phyloP scores from a whole-genome alignment of 2,329 filamentous ascomycete species.

The Emydomyces testavorans region DNA sequence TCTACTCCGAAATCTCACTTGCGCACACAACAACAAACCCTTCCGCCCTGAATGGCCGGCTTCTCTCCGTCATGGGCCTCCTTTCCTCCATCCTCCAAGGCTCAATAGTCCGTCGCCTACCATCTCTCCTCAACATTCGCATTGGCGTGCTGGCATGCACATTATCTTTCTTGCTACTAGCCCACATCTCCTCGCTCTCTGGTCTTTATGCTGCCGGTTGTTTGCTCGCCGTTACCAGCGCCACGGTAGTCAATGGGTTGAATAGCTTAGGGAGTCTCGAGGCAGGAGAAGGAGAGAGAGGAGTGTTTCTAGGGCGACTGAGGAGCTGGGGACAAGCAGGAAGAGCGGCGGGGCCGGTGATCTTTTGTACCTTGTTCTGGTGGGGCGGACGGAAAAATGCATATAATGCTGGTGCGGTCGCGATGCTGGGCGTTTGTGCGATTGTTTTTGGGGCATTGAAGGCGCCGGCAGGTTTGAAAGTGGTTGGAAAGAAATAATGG shows the following conservation, averaged over 20 bases:
- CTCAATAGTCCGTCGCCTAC: constrained; percentile 72
- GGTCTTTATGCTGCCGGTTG: constrained; percentile 73
- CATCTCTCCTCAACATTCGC: constrained; percentile 68
- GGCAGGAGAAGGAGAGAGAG: constrained; percentile 65
- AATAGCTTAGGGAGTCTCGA: constrained; percentile 90
- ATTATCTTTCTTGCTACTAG: constrained; percentile 67
- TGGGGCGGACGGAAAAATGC: constrained; percentile 86
- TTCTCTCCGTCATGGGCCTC: constrained; percentile 84
- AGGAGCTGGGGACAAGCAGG: constrained; percentile 75
- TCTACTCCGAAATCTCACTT: constrained; percentile 56
- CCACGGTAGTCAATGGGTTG: constrained; percentile 85
- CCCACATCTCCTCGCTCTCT: constrained; percentile 53
- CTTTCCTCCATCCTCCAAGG: constrained; percentile 88
- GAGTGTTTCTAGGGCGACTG: constrained; percentile 74
- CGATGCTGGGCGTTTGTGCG: constrained; percentile 62
- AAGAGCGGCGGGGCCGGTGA: constrained; percentile 69
- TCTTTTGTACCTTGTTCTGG: constrained; percentile 96
- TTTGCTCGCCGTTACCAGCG: constrained; percentile 76
- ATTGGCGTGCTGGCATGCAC: constrained; percentile 68
- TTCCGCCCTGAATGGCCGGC: constrained; percentile 65
- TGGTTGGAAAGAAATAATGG: not conserved
- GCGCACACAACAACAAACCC: constrained; percentile 32
- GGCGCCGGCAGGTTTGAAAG: constrained; percentile 38
- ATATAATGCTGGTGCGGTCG: constrained; percentile 67
- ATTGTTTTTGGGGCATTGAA: constrained; percentile 62